phyloP scores from a whole-genome alignment of 495 filamentous ascomycete species.

The Mycothermus thermophilus region DNA sequence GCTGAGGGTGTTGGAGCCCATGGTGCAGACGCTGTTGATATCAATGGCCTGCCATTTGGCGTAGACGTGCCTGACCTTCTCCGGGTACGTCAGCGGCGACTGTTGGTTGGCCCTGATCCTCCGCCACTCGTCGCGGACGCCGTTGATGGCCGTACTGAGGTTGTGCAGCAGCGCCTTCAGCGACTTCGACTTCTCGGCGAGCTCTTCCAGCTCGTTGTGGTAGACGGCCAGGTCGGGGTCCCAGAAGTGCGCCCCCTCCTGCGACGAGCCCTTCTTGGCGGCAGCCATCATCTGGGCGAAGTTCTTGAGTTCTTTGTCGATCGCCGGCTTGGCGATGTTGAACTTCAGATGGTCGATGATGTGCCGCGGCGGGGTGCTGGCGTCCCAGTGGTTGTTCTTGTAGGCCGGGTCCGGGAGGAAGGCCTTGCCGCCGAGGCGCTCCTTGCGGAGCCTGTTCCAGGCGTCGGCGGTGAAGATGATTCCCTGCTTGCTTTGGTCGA shows the following conservation, averaged over 20 bases:
- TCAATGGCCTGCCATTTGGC: slow-evolving; percentile 32
- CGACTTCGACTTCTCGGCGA: slow-evolving; percentile 11
- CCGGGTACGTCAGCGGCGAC: slow-evolving; percentile 14
- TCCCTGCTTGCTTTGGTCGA: slow-evolving; percentile 73
- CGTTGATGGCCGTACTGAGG: slow-evolving; percentile 23
- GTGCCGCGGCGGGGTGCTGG: slow-evolving; percentile 32
- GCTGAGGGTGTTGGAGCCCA: slow-evolving; percentile 14
- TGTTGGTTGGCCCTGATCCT: slow-evolving; percentile 4
- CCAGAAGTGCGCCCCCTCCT: slow-evolving; percentile 8
- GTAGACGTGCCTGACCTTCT: slow-evolving; percentile 29
- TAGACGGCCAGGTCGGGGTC: slow-evolving; percentile 39
- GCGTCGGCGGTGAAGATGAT: slow-evolving; percentile 45
- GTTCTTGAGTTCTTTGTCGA: slow-evolving; percentile 34
- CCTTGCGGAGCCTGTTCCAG: slow-evolving; percentile 39
- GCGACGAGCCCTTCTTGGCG: slow-evolving; percentile 6
- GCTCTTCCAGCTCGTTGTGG: slow-evolving; percentile 23
- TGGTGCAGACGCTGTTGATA: slow-evolving; percentile 11
- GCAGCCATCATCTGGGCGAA: slow-evolving; percentile 25
- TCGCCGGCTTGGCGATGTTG: slow-evolving; percentile 38
- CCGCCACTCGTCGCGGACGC: slow-evolving; percentile 21
- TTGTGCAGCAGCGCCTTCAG: slow-evolving; percentile 18
- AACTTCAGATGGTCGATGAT: slow-evolving; percentile 69
- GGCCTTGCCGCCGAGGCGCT: slow-evolving; percentile 21
- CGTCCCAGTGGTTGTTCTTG: slow-evolving; percentile 20
- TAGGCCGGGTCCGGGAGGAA: slow-evolving; percentile 29